Evolutionary conservation across 78 protist genomes (phyloP).

Genomic region (Cavenderia fasciculata): DNA sequence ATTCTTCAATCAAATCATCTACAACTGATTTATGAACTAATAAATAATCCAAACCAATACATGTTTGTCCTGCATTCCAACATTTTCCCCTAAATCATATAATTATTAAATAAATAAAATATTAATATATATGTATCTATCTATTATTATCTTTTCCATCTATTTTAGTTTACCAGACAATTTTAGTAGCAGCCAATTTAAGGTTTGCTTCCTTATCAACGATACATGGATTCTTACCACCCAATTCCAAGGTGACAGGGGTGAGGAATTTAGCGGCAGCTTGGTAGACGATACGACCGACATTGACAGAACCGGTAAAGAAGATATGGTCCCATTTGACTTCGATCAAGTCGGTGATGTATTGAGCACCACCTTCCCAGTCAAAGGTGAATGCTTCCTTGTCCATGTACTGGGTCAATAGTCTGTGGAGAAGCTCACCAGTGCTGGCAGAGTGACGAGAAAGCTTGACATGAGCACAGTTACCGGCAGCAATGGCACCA

Average conservation of each 20-base stretch:
- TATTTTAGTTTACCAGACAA: slow-evolving; percentile 75
- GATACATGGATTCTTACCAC: slow-evolving; percentile 95
- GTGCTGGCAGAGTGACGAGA: slow-evolving; percentile 47
- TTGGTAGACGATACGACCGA: slow-evolving; percentile 80
- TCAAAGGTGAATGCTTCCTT: slow-evolving; percentile 46
- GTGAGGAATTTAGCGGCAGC: slow-evolving; percentile 91
- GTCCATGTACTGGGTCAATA: slow-evolving; percentile 71
- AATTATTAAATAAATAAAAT: not conserved
- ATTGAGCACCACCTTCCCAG: slow-evolving; percentile 54
- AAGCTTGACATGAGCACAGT: slow-evolving; percentile 89
- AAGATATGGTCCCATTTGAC: slow-evolving; percentile 85
- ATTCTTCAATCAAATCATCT: slow-evolving; percentile 39
- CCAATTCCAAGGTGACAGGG: slow-evolving; percentile 95
- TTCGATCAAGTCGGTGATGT: slow-evolving; percentile 74
- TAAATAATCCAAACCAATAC: slow-evolving; percentile 81
- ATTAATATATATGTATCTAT: not conserved
- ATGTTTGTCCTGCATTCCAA: slow-evolving; percentile 94
- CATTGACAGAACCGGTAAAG: slow-evolving; percentile 84
- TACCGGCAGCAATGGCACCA: slow-evolving; percentile 97
- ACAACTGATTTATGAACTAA: slow-evolving; percentile 55
- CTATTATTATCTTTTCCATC: not conserved
- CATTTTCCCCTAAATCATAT: slow-evolving; percentile 45
- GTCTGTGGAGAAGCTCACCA: slow-evolving; percentile 33
- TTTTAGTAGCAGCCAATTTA: slow-evolving; percentile 63
- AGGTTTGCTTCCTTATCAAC: slow-evolving; percentile 84